Percentiles rank a stretch among this genome's conserved stretches.
These are phyloP conservation scores for Hirschfeldia incana DNA, from an alignment of 345 rosid species.

Conservation along the genomic window DNA sequence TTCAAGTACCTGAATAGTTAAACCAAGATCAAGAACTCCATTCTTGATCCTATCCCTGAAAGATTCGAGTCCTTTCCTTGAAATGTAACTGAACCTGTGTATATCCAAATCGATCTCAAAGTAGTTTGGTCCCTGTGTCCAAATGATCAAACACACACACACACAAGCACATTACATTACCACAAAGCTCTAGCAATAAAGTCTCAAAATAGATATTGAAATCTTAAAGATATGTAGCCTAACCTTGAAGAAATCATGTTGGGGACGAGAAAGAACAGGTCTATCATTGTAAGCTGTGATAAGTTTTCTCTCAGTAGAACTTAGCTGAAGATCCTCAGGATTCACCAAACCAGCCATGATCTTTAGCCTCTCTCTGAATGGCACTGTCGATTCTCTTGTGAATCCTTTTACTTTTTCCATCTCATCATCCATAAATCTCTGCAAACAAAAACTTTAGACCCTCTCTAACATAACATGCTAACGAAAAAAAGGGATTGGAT, in stretches of 20 bases:
- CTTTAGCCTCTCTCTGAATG: slow-evolving; percentile 80
- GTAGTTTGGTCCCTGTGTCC: slow-evolving; percentile 74
- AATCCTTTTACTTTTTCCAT: slow-evolving; percentile 72
- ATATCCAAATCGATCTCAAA: slow-evolving; percentile 82
- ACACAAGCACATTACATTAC: background rate
- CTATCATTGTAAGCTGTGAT: slow-evolving; percentile 67
- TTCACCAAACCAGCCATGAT: slow-evolving; percentile 70
- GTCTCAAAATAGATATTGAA: background rate
- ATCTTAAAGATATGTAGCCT: background rate
- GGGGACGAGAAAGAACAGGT: slow-evolving; percentile 89
- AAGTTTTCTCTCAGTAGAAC: slow-evolving; percentile 74
- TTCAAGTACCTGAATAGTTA: slow-evolving; percentile 74
- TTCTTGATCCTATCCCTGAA: slow-evolving; percentile 64
- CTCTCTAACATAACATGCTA: background rate
- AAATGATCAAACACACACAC: background rate
- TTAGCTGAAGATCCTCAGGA: slow-evolving; percentile 69
- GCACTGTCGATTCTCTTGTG: slow-evolving; percentile 57
- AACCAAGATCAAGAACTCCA: slow-evolving; percentile 66
- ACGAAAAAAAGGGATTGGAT: background rate
- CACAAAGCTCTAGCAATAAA: background rate
- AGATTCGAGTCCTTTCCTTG: slow-evolving; percentile 88
- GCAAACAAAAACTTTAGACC: slow-evolving; percentile 16
- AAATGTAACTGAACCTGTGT: slow-evolving; percentile 84
- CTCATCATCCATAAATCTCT: slow-evolving; percentile 72
- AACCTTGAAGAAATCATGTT: slow-evolving; percentile 72